Evolutionary conservation across 176 grass and related monocot genomes (phyloP).

Genomic region (Poa annua): DNA sequence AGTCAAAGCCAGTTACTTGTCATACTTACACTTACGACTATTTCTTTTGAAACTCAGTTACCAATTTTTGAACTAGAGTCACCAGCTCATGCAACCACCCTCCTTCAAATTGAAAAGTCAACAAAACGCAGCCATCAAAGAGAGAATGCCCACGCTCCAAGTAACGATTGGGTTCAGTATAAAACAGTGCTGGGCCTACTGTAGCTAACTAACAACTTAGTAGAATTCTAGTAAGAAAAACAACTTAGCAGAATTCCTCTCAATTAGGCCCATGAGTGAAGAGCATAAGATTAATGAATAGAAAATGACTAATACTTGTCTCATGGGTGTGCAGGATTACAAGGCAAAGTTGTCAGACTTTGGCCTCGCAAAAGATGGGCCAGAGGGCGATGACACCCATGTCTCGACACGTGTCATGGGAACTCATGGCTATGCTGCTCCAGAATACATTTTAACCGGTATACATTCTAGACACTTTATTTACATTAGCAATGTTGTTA

Average conservation of each 20-base stretch:
- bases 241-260: accelerated
- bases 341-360: conserved; percentile 89
- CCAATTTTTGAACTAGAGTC: background rate
- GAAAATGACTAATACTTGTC: background rate
- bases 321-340: conserved; percentile 47
- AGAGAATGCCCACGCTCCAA: background rate
- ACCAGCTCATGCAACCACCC: background rate
- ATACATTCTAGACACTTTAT: background rate
- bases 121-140: background rate
- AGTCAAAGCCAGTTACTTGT: background rate
- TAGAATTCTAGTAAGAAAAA: too few relatives aligned
- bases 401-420: conserved; percentile 93
- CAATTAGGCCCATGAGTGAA: background rate
- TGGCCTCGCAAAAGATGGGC: conserved; percentile 82
- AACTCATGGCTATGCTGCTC: conserved; percentile 87
- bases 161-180: background rate
- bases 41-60: too few relatives aligned
- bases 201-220: background rate
- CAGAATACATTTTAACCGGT: conserved; percentile 94
- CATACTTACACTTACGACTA: background rate
- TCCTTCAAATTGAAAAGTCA: background rate
- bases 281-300: too few relatives aligned
- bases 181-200: background rate
- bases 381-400: conserved; percentile 75
- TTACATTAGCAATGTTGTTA: background rate